phyloP scores from a whole-genome alignment of 129 eudicot species.

The sunflower (Helianthus annuus) region HanXRQr2.0-SUNRISE NC_035443.2:53389289-53389788 shows the following conservation, averaged over 20 bases:
- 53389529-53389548: constrained; percentile 44
- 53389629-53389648: constrained; percentile 40
- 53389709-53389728: background rate
- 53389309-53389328: no score
- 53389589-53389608: constrained; percentile 24
- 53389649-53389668: constrained; percentile 34
- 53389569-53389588: constrained; percentile 32
- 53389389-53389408: constrained; percentile 7
- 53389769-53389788: background rate
- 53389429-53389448: constrained; percentile 4
- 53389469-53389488: constrained; percentile 31
- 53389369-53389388: constrained; percentile 11
- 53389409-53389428: constrained; percentile 20
- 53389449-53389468: constrained; percentile 38
- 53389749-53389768: background rate
- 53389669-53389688: constrained; percentile 18
- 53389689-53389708: background rate
- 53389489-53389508: constrained; percentile 47
- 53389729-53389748: background rate
- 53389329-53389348: background rate
- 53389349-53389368: background rate
- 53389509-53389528: constrained; percentile 44
- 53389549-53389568: constrained; percentile 37
- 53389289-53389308: no score
- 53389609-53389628: constrained; percentile 39